phyloP scores from a whole-genome alignment of 2,329 filamentous ascomycete genomes.

The Fusarium pseudocircinatum region DNA sequence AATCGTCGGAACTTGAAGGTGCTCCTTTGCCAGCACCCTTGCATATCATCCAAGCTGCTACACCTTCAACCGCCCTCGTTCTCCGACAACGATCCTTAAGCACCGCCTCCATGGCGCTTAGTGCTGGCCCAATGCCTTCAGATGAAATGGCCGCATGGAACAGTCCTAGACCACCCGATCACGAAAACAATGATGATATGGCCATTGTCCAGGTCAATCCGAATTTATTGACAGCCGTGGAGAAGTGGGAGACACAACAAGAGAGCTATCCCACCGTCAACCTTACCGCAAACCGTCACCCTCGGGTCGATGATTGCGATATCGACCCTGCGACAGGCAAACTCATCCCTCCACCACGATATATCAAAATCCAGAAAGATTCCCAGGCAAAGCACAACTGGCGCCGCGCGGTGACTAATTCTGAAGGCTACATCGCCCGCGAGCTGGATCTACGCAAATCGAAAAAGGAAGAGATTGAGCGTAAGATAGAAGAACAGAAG shows the following conservation, averaged over 20 bases:
- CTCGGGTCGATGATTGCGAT: constrained; percentile 39
- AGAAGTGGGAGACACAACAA: constrained; percentile 1
- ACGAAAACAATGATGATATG: not conserved
- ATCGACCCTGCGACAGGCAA: constrained; percentile 51
- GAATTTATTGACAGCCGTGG: not conserved
- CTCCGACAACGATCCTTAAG: not conserved
- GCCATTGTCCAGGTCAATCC: not conserved
- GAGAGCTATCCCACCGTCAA: not conserved
- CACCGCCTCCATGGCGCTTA: constrained; percentile 18
- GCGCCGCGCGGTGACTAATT: constrained; percentile 43
- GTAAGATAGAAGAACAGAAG: not conserved
- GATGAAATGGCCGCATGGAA: not conserved
- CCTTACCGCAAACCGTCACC: not conserved
- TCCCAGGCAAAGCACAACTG: constrained; percentile 36
- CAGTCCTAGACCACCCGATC: not conserved
- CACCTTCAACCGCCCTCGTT: not conserved
- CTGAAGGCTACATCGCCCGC: constrained; percentile 38
- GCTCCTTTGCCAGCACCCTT: constrained; percentile 33
- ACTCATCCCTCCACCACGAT: constrained; percentile 46
- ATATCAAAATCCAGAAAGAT: constrained; percentile 45
- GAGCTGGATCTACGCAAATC: constrained; percentile 40
- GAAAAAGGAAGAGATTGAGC: not conserved
- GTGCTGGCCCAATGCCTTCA: not conserved
- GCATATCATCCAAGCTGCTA: constrained; percentile 32
- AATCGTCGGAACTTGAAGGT: not conserved